Conservation (phyloP, 306 rosid genomes). For the Prunus davidiana region DNA sequence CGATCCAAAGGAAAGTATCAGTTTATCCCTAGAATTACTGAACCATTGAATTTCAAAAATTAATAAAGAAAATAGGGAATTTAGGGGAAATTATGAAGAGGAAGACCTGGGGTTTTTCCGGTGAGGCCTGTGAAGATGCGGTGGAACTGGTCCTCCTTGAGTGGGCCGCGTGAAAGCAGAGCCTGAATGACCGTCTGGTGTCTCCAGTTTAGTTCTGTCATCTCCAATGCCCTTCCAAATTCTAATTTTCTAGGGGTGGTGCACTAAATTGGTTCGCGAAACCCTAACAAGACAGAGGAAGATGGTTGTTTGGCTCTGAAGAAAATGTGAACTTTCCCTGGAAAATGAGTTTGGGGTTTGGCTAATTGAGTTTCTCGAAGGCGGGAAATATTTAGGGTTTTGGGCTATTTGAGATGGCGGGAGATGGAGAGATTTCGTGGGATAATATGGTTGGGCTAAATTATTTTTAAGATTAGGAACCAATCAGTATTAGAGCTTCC, state of each 20-base stretch:
- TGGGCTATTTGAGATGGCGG: conserved; percentile 6
- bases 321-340: not conserved
- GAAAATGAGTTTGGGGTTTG: not conserved
- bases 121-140: conserved; percentile 65
- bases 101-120: conserved; percentile 65
- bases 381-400: conserved; percentile 16
- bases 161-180: conserved; percentile 79
- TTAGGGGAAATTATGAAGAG: not conserved
- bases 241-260: conserved; percentile 16
- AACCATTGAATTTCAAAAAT: not conserved
- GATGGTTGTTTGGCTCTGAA: not conserved
- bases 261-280: not conserved
- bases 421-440: not conserved
- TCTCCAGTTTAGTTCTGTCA: conserved; percentile 50
- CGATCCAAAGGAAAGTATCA: not conserved
- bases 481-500: no score
- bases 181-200: conserved; percentile 82
- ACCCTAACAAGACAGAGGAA: not conserved
- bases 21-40: not conserved
- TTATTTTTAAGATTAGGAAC: no score
- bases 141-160: conserved; percentile 57
- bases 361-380: not conserved
- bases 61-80: not conserved
- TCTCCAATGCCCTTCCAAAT: conserved; percentile 24
- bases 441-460: not conserved